Conservation (phyloP, 352 stramenopile genomes). For the Phytopythium delawarense region DNA sequence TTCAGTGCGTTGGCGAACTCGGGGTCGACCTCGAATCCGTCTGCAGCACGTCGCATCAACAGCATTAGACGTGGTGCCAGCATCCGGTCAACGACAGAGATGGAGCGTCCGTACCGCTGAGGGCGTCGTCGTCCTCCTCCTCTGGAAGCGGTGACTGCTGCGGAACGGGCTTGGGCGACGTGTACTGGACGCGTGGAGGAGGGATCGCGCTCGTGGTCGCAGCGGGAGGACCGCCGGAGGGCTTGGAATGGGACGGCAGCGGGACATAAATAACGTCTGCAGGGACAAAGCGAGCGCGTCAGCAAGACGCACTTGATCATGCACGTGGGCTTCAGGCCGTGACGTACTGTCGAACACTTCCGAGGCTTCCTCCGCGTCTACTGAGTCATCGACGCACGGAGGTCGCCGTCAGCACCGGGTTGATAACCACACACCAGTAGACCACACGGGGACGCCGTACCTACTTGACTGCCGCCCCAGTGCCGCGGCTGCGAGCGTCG, state of each 20-base stretch:
- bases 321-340: background rate
- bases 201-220: background rate
- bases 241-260: slow-evolving; percentile 7
- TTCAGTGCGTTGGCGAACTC: slow-evolving; percentile 10
- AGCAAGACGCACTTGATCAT: background rate
- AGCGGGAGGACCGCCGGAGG: background rate
- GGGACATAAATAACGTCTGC: slow-evolving; percentile 63
- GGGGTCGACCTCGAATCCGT: slow-evolving; percentile 25
- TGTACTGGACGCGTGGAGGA: background rate
- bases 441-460: slow-evolving; percentile 5
- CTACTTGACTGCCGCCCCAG: slow-evolving; percentile 16
- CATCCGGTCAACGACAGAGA: too few relatives aligned
- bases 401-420: slow-evolving; percentile 7
- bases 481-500: slow-evolving; percentile 3
- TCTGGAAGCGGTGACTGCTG: slow-evolving; percentile 1
- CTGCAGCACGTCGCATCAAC: slow-evolving; percentile 8
- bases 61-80: background rate
- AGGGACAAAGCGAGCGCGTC: background rate
- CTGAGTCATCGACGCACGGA: slow-evolving; percentile 6
- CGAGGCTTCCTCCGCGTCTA: slow-evolving; percentile 55
- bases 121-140: slow-evolving; percentile 33
- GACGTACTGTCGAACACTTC: slow-evolving; percentile 69
- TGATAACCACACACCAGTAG: background rate
- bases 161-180: background rate
- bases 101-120: slow-evolving; percentile 27